phyloP scores from a whole-genome alignment of 1,284 basidiomycete species.

The Neonothopanus nambi region DNA sequence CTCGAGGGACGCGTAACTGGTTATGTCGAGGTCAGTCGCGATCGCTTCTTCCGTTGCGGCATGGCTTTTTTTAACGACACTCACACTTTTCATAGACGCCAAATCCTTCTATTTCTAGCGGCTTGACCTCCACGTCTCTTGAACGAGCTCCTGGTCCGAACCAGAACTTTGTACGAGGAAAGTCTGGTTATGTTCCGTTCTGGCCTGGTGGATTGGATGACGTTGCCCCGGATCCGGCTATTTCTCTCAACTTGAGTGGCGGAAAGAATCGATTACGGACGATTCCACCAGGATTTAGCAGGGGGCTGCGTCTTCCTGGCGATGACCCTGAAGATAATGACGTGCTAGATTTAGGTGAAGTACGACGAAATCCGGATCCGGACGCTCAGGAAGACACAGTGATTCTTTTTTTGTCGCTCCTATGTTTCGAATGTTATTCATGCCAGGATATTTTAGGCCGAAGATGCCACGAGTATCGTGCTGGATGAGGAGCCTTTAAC shows the following conservation, averaged over 20 bases:
- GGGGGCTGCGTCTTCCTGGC: constrained; percentile 68
- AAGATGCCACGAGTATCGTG: constrained; percentile 13
- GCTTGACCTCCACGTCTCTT: constrained; percentile 81
- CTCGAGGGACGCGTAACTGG: constrained; percentile 80
- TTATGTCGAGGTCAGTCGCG: constrained; percentile 43
- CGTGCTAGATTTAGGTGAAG: constrained; percentile 40
- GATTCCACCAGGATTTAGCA: constrained; percentile 61
- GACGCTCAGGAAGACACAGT: constrained; percentile 19
- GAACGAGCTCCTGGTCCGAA: constrained; percentile 78
- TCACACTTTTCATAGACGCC: constrained; percentile 41
- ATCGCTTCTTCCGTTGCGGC: neutral
- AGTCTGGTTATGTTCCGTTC: constrained; percentile 90
- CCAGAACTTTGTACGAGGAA: constrained; percentile 88
- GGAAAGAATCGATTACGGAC: constrained; percentile 53
- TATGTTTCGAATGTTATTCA: neutral
- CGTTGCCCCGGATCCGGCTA: constrained; percentile 38
- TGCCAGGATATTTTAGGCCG: neutral
- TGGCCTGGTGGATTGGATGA: constrained; percentile 87
- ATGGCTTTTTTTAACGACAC: too few relatives aligned
- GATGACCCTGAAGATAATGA: constrained; percentile 52
- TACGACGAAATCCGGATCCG: neutral
- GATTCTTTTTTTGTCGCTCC: neutral
- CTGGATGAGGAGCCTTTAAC: constrained; percentile 18
- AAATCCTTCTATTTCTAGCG: constrained; percentile 51
- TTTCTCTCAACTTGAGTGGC: constrained; percentile 30